A percentile compares a stretch with the other conserved stretches of the same genome.
phyloP scores from a whole-genome alignment of 306 rosid genomes.

The Cucumis cinereus region DNA sequence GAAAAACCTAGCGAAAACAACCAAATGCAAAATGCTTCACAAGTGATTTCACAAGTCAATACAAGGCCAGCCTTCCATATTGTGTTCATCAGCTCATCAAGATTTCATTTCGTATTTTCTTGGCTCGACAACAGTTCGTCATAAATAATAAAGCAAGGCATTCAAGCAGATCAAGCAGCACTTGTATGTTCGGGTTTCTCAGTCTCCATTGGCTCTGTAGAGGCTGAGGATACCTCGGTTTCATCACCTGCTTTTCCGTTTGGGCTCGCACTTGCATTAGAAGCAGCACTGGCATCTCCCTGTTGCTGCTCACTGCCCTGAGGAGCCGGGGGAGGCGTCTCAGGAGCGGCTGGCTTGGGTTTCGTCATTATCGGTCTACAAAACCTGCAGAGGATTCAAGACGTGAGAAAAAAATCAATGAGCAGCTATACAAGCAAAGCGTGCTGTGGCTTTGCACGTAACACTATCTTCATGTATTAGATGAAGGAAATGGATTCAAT shows the following conservation, averaged over 20 bases:
- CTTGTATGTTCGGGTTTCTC: constrained; percentile 47
- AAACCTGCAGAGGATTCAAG: constrained; percentile 22
- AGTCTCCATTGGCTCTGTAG: constrained; percentile 68
- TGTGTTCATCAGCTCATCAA: background rate
- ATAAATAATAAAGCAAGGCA: background rate
- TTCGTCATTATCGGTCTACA: constrained; percentile 81
- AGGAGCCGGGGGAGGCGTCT: constrained; percentile 43
- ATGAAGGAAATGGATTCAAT: background rate
- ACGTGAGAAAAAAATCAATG: background rate
- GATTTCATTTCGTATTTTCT: background rate
- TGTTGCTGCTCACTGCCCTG: constrained; percentile 33
- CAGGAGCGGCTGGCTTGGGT: constrained; percentile 66
- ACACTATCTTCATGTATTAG: background rate
- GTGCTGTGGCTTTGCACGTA: background rate
- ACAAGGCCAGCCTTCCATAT: background rate
- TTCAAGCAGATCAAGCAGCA: constrained; percentile 22
- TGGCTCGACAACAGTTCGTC: background rate
- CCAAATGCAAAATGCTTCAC: constrained; percentile 9
- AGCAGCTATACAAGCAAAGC: background rate
- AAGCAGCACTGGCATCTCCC: constrained; percentile 17
- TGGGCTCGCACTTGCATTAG: constrained; percentile 9
- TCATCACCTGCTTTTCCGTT: constrained; percentile 24
- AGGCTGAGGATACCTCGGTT: constrained; percentile 32
- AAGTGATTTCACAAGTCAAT: constrained; percentile 8
- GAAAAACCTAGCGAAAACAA: background rate